These are phyloP conservation scores for Boletus rubroflammeus DNA, from an alignment of 768 basidiomycete species.

Conservation along the genomic window DNA sequence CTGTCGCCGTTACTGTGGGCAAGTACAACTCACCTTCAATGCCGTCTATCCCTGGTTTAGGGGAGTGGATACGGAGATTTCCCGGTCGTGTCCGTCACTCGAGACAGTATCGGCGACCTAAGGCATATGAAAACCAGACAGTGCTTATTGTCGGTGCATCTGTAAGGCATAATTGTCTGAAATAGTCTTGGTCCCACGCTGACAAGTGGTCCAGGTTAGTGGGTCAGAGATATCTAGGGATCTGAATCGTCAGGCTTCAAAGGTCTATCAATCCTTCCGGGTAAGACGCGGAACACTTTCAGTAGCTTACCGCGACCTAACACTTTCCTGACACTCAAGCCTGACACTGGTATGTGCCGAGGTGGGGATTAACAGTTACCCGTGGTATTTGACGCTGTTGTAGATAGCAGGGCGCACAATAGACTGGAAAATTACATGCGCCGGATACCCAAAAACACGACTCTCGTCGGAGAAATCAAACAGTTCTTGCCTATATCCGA, in stretches of 20 bases:
- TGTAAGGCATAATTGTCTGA: not conserved
- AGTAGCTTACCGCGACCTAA: not conserved
- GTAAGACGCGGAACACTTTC: not conserved
- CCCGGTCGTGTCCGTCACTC: constrained; percentile 36
- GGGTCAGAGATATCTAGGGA: constrained; percentile 9
- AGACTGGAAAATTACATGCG: not conserved
- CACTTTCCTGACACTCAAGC: not conserved
- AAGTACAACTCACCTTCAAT: constrained; percentile 10
- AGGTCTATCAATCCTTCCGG: constrained; percentile 5
- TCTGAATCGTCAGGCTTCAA: not conserved
- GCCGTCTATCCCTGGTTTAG: constrained; percentile 14
- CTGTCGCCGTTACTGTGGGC: constrained; percentile 13
- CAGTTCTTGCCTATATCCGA: not conserved
- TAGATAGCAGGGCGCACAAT: not conserved
- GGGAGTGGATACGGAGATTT: constrained; percentile 24
- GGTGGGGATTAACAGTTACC: not conserved
- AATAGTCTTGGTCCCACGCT: not conserved
- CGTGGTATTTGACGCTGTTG: too few species aligned
- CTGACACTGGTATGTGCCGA: constrained; percentile 1
- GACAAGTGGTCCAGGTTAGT: not conserved
- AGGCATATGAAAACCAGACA: constrained; percentile 34
- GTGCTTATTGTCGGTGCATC: constrained; percentile 39
- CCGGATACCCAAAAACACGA: not conserved
- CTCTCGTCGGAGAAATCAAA: not conserved
- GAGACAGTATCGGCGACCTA: constrained; percentile 40